Evolutionary conservation across 176 grass and related monocot genomes (phyloP).

Genomic region (Pontederia paniculata): DNA sequence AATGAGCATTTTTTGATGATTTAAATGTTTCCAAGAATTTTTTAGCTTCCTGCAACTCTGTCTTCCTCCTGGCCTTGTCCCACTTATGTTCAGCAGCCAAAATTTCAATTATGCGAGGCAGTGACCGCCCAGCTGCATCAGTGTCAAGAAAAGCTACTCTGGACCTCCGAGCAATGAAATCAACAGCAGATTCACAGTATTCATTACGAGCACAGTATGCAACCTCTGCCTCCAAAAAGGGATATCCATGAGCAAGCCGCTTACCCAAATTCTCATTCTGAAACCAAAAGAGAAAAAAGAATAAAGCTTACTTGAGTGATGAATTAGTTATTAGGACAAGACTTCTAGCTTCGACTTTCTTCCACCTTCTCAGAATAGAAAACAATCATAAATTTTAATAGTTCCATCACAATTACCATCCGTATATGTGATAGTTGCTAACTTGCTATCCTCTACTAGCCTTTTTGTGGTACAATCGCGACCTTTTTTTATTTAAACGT

Average conservation of each 20-base stretch:
- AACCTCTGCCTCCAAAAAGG: constrained; percentile 90
- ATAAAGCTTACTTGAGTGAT: background rate
- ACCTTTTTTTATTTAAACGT: no score
- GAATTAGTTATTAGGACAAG: background rate
- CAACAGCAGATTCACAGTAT: constrained; percentile 75
- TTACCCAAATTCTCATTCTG: constrained; percentile 85
- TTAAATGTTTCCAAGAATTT: constrained; percentile 91
- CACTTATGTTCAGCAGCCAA: constrained; percentile 72
- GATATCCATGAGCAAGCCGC: constrained; percentile 74
- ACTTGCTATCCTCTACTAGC: no score
- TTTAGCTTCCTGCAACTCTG: constrained; percentile 54
- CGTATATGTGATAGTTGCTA: no score
- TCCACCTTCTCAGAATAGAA: no score
- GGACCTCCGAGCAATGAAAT: constrained; percentile 79
- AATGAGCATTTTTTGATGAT: constrained; percentile 78
- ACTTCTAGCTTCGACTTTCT: no score
- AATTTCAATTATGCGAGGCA: constrained; percentile 68
- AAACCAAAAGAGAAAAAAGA: background rate
- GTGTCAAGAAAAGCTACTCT: constrained; percentile 88
- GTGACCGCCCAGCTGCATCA: constrained; percentile 57
- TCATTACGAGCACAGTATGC: constrained; percentile 86
- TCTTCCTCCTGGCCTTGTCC: constrained; percentile 53
- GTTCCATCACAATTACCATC: no score
- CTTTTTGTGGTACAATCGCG: no score
- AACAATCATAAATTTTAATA: no score